Base-by-base conservation (phyloP, 2,329 filamentous ascomycete species). In the Fusarium verrucosum region DNA sequence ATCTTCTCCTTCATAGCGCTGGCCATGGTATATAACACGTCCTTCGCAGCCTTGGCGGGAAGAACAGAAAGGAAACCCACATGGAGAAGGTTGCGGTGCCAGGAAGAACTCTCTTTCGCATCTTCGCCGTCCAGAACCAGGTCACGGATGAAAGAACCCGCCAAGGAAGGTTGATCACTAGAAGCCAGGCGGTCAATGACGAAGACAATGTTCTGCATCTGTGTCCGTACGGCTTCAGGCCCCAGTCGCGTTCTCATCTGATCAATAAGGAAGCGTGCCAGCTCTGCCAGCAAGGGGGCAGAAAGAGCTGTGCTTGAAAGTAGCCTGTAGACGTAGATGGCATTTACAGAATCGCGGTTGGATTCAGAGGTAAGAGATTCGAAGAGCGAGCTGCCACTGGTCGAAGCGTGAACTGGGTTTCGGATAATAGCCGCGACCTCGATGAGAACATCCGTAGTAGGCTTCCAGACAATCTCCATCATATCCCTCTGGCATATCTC, bases 71-170 rank as follows among this genome's bases (percentile, higher is more conserved):
- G 60, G 30, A 76, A 75, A 0, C 52, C 30, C 3, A 41, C 7
- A 28, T 60, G 73, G 26, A 78, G 59, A 3, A 78, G 52, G 22
- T 71, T 65, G 0, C 74, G 69, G 44, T 77, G 74, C 74, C 73
- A 78, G 2, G 74, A 71, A 36, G 73, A 77, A 20, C 73, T 66
- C 20, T 66, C 62, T 4, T 55, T 28, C 6, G 47, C 42, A 1
- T 46, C 68, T 7, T 73, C 69, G 4, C 68, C 56, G 5, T 76
- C 58, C 14, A 77, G 37, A 4, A 77, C 58, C 10, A 77, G 37
- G 16, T 74, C 54, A 4, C 65, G 68, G 5, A 79, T 69, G 3
- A 77, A 71, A 0, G 73, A 66, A 7, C 66, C 71, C 0, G 76
- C 77, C 3, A 72, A 45, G 2, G 56, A 52, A 0, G 77, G 77